These are phyloP conservation scores for Elongisporangium prolatum DNA, from an alignment of 352 stramenopile species.

Conservation along the genomic window DNA sequence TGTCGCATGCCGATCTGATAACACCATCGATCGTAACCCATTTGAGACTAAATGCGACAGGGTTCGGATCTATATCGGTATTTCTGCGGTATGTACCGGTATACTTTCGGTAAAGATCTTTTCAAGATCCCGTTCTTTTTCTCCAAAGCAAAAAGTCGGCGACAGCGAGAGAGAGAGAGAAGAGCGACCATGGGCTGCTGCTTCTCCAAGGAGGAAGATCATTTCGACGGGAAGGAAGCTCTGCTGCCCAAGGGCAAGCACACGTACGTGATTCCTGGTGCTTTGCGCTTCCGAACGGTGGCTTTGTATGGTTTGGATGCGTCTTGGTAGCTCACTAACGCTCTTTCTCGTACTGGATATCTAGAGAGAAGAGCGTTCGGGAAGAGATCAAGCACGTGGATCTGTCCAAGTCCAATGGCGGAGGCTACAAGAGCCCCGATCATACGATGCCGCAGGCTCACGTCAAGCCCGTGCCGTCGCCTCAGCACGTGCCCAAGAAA, in stretches of 20 bases:
- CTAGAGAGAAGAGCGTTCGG: conserved; percentile 20
- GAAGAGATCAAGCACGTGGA: conserved; percentile 16
- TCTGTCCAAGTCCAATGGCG: conserved; percentile 22
- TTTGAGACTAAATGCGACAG: background rate
- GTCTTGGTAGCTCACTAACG: background rate
- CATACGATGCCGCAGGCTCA: conserved; percentile 1
- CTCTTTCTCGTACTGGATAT: conserved; percentile 4
- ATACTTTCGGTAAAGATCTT: background rate
- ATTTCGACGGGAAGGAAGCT: conserved; percentile 43
- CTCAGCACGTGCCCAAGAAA: conserved; percentile 7
- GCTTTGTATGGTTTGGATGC: background rate
- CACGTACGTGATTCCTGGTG: conserved; percentile 9
- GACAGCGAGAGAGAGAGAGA: background rate
- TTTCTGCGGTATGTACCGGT: background rate
- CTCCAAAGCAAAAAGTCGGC: background rate
- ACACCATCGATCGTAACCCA: background rate
- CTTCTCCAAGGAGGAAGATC: conserved; percentile 60
- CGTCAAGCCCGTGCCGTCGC: conserved; percentile 17
- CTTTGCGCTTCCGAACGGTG: background rate
- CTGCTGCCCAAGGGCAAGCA: conserved; percentile 50
- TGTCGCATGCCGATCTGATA: background rate
- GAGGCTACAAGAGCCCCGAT: conserved; percentile 19
- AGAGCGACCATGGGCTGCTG: conserved; percentile 54
- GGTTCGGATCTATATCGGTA: background rate
- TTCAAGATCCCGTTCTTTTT: background rate